Evolutionary conservation across 2,329 filamentous ascomycete genomes (phyloP).

Genomic region (Pseudocercospora pini-densiflorae): DNA sequence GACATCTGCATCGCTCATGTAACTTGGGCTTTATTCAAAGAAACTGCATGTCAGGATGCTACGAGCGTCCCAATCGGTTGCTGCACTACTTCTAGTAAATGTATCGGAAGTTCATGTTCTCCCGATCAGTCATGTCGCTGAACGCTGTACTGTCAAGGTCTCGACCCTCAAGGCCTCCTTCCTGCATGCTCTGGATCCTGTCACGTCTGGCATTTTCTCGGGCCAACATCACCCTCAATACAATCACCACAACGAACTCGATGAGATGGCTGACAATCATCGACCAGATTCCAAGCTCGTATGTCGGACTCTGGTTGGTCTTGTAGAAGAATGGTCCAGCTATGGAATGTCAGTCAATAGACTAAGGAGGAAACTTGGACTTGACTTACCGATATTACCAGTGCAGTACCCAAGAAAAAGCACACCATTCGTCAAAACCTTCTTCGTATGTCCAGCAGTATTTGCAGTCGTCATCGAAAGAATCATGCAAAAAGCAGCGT

Average conservation of each 20-base stretch:
- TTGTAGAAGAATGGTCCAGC: conserved; percentile 66
- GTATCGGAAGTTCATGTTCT: conserved; percentile 23
- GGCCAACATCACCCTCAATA: conserved; percentile 53
- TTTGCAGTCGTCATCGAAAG: conserved; percentile 57
- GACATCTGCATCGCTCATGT: no score
- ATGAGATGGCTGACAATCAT: conserved; percentile 61
- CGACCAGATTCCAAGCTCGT: conserved; percentile 59
- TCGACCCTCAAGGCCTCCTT: conserved; percentile 52
- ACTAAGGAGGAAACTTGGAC: no score
- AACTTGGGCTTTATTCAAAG: no score
- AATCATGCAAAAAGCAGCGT: conserved; percentile 59
- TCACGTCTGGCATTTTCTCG: conserved; percentile 58
- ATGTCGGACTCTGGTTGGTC: conserved; percentile 56
- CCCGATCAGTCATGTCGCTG: conserved; percentile 56
- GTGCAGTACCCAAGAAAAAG: conserved; percentile 57
- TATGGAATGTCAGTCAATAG: neutral
- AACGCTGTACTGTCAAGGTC: conserved; percentile 56
- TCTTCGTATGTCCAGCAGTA: conserved; percentile 63
- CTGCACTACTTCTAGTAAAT: conserved; percentile 4
- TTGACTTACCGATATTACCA: conserved; percentile 58
- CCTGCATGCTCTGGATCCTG: conserved; percentile 51
- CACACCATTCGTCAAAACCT: conserved; percentile 66
- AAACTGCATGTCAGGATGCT: no score
- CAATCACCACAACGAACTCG: conserved; percentile 53
- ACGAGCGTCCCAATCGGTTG: no score